Evolutionary conservation across 257 asterid species (phyloP).

Genomic region (Nicotiana knightiana): DNA sequence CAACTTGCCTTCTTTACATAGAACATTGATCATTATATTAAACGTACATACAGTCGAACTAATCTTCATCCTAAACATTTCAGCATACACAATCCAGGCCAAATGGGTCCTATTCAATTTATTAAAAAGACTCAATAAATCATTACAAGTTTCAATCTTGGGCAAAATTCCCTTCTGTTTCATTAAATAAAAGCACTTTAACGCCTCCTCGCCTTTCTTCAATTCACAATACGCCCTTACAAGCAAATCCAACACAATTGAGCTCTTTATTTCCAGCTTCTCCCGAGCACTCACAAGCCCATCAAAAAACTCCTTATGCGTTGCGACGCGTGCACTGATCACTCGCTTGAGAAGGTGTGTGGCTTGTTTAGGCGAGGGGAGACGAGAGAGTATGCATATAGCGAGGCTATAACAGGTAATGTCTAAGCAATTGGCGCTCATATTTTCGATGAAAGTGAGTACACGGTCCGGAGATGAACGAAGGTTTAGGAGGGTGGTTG

Average conservation of each 20-base stretch:
- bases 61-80: constrained; percentile 43
- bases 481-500: constrained; percentile 34
- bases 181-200: constrained; percentile 43
- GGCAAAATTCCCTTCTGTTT: constrained; percentile 28
- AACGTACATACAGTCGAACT: constrained; percentile 33
- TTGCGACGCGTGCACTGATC: constrained; percentile 18
- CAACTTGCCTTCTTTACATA: constrained; percentile 50
- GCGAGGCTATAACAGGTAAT: constrained; percentile 41
- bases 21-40: constrained; percentile 44
- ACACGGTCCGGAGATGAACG: constrained; percentile 32
- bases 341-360: constrained; percentile 35
- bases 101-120: constrained; percentile 21
- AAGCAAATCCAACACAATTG: constrained; percentile 43
- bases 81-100: constrained; percentile 37
- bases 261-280: constrained; percentile 32
- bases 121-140: constrained; percentile 36
- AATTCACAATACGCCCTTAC: constrained; percentile 43
- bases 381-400: constrained; percentile 37
- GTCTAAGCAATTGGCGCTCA: constrained; percentile 23
- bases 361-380: constrained; percentile 39
- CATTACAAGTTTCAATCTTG: constrained; percentile 43
- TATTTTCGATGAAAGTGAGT: constrained; percentile 26
- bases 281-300: constrained; percentile 36
- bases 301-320: constrained; percentile 22
- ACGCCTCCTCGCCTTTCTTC: constrained; percentile 36